Evolutionary conservation across 1,284 basidiomycete genomes (phyloP).

Genomic region (Mycena sp.): DNA sequence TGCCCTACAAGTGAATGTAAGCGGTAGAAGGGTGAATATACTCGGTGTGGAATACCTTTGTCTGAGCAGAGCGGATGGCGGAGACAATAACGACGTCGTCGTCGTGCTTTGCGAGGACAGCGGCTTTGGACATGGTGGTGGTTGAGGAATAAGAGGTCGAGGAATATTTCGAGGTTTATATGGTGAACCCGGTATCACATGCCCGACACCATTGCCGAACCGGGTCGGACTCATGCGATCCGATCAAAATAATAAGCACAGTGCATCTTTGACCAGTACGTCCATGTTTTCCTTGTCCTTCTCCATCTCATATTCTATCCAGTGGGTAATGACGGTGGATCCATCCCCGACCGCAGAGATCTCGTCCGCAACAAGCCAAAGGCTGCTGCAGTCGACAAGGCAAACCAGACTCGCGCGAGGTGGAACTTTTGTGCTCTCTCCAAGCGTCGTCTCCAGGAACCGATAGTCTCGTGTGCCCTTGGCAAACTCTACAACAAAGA

Average conservation of each 20-base stretch:
- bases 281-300: background rate
- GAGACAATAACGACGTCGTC: conserved; percentile 93
- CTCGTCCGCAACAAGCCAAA: conserved; percentile 82
- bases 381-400: conserved; percentile 87
- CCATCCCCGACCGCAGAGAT: conserved; percentile 86
- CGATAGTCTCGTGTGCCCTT: conserved; percentile 88
- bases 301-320: background rate
- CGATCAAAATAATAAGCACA: background rate
- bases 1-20: conserved; percentile 59
- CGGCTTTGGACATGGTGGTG: conserved; percentile 46
- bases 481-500: conserved; percentile 97
- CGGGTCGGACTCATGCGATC: background rate
- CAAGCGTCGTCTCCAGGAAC: conserved; percentile 88
- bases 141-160: conserved; percentile 7
- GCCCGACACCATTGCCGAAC: background rate
- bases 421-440: conserved; percentile 95
- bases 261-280: background rate
- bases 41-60: conserved; percentile 68
- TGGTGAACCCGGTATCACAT: background rate
- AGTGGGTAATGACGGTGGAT: conserved; percentile 90
- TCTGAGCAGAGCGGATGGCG: conserved; percentile 90
- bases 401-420: conserved; percentile 85
- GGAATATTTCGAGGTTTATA: background rate
- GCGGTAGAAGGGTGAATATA: conserved; percentile 9
- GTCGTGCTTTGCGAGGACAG: conserved; percentile 55